phyloP scores from a whole-genome alignment of 495 filamentous ascomycete genomes.

The Aspergillus funiculosus region DNA sequence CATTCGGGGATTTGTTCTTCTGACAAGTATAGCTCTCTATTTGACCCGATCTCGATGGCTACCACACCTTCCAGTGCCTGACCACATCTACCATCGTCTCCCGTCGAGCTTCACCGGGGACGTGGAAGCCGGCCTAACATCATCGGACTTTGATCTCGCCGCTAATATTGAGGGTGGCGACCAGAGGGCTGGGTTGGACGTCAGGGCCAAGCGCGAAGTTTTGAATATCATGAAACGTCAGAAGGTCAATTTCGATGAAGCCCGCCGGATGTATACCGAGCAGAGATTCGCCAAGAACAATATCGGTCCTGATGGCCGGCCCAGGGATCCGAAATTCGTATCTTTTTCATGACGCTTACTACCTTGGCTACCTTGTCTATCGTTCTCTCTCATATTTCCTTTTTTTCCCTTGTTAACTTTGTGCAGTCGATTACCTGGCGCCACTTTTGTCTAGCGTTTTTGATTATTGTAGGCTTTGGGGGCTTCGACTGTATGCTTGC shows the following conservation, averaged over 20 bases:
- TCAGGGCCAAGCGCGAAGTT: slow-evolving; percentile 69
- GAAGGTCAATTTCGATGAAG: slow-evolving; percentile 81
- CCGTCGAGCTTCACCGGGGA: slow-evolving; percentile 70
- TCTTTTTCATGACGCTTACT: slow-evolving; percentile 78
- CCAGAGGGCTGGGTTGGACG: slow-evolving; percentile 71
- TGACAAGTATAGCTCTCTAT: slow-evolving; percentile 55
- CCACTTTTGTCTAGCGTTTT: background rate
- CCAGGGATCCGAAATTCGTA: slow-evolving; percentile 90
- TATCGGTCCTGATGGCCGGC: slow-evolving; percentile 81
- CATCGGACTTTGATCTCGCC: slow-evolving; percentile 69
- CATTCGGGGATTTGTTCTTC: background rate
- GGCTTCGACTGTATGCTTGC: background rate
- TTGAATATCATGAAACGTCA: slow-evolving; percentile 80
- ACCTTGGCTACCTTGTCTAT: too few relatives aligned
- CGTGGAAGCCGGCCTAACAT: slow-evolving; percentile 78
- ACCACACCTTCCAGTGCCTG: slow-evolving; percentile 51
- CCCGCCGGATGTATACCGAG: slow-evolving; percentile 75
- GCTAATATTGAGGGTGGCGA: slow-evolving; percentile 76
- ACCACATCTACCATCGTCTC: slow-evolving; percentile 65
- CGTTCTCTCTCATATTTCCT: background rate
- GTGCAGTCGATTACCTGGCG: background rate
- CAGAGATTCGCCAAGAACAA: slow-evolving; percentile 76
- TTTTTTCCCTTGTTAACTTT: background rate
- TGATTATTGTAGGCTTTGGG: background rate
- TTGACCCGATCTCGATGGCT: slow-evolving; percentile 75